A percentile compares a stretch with the other conserved stretches of the same genome.
Conservation (phyloP, 306 rosid species). For the Comarum palustre region DNA sequence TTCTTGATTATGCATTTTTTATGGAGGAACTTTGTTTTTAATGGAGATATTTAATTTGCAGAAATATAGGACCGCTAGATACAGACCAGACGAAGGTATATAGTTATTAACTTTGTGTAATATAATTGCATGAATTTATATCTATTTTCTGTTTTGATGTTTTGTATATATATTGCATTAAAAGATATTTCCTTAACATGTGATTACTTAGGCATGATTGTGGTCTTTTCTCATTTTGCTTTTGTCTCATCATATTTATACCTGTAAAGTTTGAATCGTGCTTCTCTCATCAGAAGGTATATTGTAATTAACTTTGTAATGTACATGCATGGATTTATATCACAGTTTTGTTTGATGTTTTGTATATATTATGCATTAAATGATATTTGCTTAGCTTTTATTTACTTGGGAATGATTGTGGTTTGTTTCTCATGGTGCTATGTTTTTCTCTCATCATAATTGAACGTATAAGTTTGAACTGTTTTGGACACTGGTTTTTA, state of each 20-base stretch:
- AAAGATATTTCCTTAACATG: not conserved
- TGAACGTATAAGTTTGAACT: not conserved
- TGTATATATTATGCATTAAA: not conserved
- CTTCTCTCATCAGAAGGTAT: constrained; percentile 69
- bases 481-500: not conserved
- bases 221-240: not conserved
- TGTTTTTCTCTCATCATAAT: not conserved
- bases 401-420: not conserved
- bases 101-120: constrained; percentile 23
- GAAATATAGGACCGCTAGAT: constrained; percentile 99
- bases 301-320: constrained; percentile 23
- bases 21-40: constrained; percentile 25
- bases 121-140: constrained; percentile 1
- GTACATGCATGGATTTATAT: not conserved
- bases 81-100: constrained; percentile 97
- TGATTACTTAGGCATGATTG: not conserved
- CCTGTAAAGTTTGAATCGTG: not conserved
- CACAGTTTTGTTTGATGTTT: not conserved
- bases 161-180: not conserved
- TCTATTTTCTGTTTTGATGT: not conserved
- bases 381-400: not conserved
- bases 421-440: not conserved
- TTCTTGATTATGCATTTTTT: not conserved
- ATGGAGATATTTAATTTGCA: constrained; percentile 48
- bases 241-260: not conserved